Conservation (phyloP, 257 asterid genomes). For the Euphrasia confusa region DNA sequence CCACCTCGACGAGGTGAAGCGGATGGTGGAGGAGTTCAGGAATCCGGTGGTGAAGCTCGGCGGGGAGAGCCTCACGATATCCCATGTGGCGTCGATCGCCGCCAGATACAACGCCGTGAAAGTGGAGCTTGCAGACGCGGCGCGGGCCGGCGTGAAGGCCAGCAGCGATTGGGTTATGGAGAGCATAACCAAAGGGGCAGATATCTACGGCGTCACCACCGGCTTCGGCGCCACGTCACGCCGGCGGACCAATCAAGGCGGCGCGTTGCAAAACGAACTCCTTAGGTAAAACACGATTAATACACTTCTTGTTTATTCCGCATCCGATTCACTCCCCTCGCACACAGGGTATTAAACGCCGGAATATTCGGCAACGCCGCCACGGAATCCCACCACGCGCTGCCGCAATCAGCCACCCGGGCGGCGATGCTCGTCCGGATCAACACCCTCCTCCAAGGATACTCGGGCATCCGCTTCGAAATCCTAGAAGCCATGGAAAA, state of each 20-base stretch:
- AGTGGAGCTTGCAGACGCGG: constrained; percentile 50
- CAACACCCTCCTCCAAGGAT: constrained; percentile 59
- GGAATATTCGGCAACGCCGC: constrained; percentile 50
- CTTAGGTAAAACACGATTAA: constrained; percentile 31
- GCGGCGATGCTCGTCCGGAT: constrained; percentile 55
- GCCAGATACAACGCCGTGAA: constrained; percentile 33
- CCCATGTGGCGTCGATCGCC: constrained; percentile 53
- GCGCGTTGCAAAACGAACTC: constrained; percentile 51
- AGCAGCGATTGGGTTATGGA: constrained; percentile 60
- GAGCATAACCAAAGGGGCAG: constrained; percentile 48
- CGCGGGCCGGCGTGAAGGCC: constrained; percentile 49
- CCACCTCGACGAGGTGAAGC: constrained; percentile 45
- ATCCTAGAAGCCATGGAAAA: constrained; percentile 48
- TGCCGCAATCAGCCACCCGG: constrained; percentile 47
- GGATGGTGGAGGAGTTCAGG: constrained; percentile 50
- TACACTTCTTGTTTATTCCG: too few species aligned
- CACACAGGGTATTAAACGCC: constrained; percentile 40
- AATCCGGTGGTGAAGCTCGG: constrained; percentile 44
- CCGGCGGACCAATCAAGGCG: constrained; percentile 48
- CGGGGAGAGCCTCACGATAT: constrained; percentile 40
- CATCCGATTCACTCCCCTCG: too few species aligned
- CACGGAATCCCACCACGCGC: constrained; percentile 40
- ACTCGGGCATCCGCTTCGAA: constrained; percentile 56
- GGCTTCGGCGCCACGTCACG: constrained; percentile 56
- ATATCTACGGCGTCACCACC: constrained; percentile 53